phyloP scores from a whole-genome alignment of 2,329 filamentous ascomycete species.

The Zymoseptoria crescenta region DNA sequence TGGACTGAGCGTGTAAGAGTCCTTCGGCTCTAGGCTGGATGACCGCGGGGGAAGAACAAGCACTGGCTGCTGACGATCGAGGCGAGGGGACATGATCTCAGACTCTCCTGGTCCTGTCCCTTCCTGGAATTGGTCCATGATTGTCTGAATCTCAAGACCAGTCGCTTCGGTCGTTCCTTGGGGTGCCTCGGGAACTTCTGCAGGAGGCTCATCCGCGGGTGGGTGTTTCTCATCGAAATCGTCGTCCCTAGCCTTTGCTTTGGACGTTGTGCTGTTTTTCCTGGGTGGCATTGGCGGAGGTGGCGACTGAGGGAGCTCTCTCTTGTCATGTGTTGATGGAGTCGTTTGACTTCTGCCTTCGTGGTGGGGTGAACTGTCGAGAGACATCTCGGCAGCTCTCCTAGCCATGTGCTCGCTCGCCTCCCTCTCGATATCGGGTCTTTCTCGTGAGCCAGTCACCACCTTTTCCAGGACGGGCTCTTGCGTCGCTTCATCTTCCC shows the following conservation, averaged over 20 bases:
- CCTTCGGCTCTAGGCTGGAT: slow-evolving; percentile 69
- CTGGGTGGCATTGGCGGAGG: slow-evolving; percentile 25
- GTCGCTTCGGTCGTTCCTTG: slow-evolving; percentile 30
- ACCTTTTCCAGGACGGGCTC: slow-evolving; percentile 1
- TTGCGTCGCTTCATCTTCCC: background rate
- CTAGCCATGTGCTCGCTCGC: slow-evolving; percentile 26
- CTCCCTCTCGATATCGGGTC: slow-evolving; percentile 21
- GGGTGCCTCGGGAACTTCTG: slow-evolving; percentile 43
- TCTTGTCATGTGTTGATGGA: slow-evolving; percentile 6
- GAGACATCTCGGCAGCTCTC: slow-evolving; percentile 22
- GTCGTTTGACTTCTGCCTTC: background rate
- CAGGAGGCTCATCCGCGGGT: slow-evolving; percentile 17
- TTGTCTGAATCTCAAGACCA: slow-evolving; percentile 81
- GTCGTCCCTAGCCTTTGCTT: slow-evolving; percentile 6
- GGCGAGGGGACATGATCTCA: slow-evolving; percentile 84
- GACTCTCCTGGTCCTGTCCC: slow-evolving; percentile 52
- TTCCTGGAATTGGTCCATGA: slow-evolving; percentile 92
- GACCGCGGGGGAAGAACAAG: slow-evolving; percentile 72
- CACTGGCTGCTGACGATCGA: slow-evolving; percentile 75
- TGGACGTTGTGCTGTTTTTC: slow-evolving; percentile 20
- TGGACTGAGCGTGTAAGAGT: slow-evolving; percentile 18
- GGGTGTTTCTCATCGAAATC: slow-evolving; percentile 28
- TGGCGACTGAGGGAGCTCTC: slow-evolving; percentile 20
- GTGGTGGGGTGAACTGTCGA: slow-evolving; percentile 4
- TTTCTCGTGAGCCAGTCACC: slow-evolving; percentile 8